A percentile compares a stretch with the other conserved stretches of the same genome.
phyloP scores from a whole-genome alignment of 148 eudicot species.

The Chenopodium formosanum region DNA sequence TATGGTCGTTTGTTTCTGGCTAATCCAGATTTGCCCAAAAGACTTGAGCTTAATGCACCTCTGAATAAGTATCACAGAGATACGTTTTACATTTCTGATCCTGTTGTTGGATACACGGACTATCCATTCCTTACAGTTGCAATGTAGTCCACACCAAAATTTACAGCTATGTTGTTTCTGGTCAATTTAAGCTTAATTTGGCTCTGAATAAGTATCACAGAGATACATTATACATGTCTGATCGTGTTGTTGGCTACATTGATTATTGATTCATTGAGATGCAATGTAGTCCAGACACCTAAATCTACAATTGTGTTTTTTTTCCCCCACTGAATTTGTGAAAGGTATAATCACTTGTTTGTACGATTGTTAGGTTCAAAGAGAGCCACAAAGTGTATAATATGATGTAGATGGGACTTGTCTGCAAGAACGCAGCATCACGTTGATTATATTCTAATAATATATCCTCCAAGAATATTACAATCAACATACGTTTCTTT shows the following conservation, averaged over 20 bases:
- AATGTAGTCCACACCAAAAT: background rate
- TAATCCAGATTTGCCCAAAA: conserved; percentile 43
- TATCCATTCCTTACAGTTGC: conserved; percentile 38
- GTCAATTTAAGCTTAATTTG: background rate
- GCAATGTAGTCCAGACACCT: no score
- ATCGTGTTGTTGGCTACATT: no score
- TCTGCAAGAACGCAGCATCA: background rate
- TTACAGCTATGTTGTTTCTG: no score
- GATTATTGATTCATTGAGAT: no score
- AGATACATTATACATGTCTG: no score
- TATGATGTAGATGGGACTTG: background rate
- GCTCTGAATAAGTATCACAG: no score
- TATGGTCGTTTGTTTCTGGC: conserved; percentile 43
- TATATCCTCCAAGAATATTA: no score
- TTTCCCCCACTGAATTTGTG: background rate
- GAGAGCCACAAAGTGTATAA: background rate
- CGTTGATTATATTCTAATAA: no score
- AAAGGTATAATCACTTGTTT: background rate
- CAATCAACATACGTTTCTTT: no score
- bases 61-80: conserved; percentile 41
- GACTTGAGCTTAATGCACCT: conserved; percentile 42
- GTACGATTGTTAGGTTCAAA: background rate
- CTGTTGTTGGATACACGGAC: conserved; percentile 44
- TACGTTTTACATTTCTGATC: conserved; percentile 37
- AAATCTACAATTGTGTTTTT: no score